A percentile compares a stretch with the other conserved stretches of the same genome.
phyloP scores from a whole-genome alignment of 768 basidiomycete genomes.

The Calocybe cyanea region DNA sequence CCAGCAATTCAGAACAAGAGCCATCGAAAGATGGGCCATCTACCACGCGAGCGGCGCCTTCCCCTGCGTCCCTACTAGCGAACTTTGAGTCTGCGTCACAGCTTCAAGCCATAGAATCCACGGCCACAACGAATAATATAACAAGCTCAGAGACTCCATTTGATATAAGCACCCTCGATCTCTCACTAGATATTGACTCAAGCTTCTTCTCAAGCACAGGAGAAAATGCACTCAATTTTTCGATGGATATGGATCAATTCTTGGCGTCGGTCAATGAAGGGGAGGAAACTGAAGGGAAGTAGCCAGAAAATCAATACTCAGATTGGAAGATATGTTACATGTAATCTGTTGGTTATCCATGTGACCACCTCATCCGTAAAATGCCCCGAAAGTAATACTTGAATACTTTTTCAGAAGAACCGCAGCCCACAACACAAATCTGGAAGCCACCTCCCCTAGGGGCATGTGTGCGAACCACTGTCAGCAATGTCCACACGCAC shows the following conservation, averaged over 20 bases:
- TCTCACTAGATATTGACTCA: conserved; percentile 38
- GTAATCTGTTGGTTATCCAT: no score
- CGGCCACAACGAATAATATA: conserved; percentile 15
- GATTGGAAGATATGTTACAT: no score
- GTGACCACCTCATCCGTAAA: no score
- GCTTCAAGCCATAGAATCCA: conserved; percentile 22
- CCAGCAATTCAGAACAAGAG: conserved; percentile 12
- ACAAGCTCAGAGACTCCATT: conserved; percentile 30
- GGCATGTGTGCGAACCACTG: no score
- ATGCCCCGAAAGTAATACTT: no score
- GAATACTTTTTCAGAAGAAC: no score
- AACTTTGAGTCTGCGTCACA: conserved; percentile 35
- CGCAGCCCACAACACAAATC: no score
- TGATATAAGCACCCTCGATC: conserved; percentile 46
- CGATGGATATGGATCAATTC: conserved; percentile 52
- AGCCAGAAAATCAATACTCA: no score
- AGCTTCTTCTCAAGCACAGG: conserved; percentile 37
- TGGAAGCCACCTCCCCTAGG: no score
- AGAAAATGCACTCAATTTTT: conserved; percentile 40
- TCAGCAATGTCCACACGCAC: no score
- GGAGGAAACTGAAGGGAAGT: conserved; percentile 8
- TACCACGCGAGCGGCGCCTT: conserved; percentile 27
- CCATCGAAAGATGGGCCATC: conserved; percentile 12
- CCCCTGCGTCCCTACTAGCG: conserved; percentile 38
- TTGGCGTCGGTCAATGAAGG: conserved; percentile 35